phyloP scores from a whole-genome alignment of 1,139 yeast genomes.

The Debaryomyces singareniensis region DNA sequence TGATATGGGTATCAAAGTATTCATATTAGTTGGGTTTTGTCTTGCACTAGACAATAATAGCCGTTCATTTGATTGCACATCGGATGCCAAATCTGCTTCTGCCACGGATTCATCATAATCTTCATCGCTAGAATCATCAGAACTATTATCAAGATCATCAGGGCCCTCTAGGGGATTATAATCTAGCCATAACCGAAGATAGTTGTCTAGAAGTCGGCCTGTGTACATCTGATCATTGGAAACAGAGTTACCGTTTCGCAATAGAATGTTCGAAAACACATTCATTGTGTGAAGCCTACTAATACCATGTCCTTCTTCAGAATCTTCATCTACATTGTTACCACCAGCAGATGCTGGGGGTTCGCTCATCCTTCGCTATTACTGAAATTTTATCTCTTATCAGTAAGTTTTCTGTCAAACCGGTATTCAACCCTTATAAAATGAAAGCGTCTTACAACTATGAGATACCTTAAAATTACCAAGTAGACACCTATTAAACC shows the following conservation, averaged over 20 bases:
- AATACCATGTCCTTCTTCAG: neutral
- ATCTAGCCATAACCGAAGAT: constrained; percentile 4
- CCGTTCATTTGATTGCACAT: constrained; percentile 15
- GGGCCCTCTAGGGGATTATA: constrained; percentile 2
- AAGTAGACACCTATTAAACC: too few relatives aligned
- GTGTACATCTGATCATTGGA: constrained; percentile 1
- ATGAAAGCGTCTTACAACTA: too few relatives aligned
- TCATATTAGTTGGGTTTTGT: constrained; percentile 17
- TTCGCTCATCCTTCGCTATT: too few relatives aligned
- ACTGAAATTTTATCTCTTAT: too few relatives aligned
- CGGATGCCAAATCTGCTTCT: constrained; percentile 10
- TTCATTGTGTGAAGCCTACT: constrained; percentile 6
- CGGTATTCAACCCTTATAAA: too few relatives aligned
- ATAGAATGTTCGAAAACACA: constrained; percentile 5
- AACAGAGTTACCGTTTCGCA: constrained; percentile 2
- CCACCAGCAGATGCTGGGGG: constrained; percentile 8
- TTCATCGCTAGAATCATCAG: constrained; percentile 2
- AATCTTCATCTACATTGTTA: neutral
- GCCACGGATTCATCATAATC: constrained; percentile 4
- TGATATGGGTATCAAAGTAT: constrained; percentile 9
- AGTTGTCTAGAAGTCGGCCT: constrained; percentile 6
- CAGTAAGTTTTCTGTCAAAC: too few relatives aligned
- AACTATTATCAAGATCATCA: constrained; percentile 2
- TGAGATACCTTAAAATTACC: too few relatives aligned
- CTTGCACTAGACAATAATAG: constrained; percentile 24